Base-by-base conservation (phyloP, 202 grass and related monocot species). In the Setaria italica region DNA sequence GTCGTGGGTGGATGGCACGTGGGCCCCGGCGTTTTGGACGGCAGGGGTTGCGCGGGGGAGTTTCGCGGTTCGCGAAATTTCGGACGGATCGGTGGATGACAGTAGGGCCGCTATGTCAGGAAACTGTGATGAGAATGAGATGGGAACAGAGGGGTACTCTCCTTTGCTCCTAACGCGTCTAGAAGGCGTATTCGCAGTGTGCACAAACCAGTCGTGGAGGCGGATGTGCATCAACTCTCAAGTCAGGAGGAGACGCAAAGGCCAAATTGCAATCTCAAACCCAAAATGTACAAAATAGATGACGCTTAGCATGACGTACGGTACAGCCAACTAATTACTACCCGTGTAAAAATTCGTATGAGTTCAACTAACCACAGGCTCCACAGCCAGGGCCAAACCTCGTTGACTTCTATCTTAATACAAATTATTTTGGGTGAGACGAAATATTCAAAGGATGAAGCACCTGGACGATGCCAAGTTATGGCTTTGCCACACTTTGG, bases 51-150 rank as follows among this genome's bases (percentile, higher is more conserved):
- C 59, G 66, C 75, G 80, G n/a, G n/a, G 80, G 12, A 15, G 51
- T 29, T 74, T 62, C 69, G 33, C 43, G 34, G 51, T 59, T 73
- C 62, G 75, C 25, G 33, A 87, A 90, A 37, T 56, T 84, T 90
- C 20, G 17, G 68, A 84, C 50, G 11, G 42, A 3, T 45, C 16
- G 0, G 9, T 32, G 3, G 2, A 41, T 42, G 63, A 70, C 53
- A 14, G 46, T 77, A 45, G 83, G 32, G 4, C 70, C 42, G 0
- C 0, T 1, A 7, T 35, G 20, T 46, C 65, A 57, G 65, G 75
- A 37, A 17, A 16, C 39, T 0, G 6, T 12, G 29, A 19, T 4
- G 8, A 30, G 4, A 29, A 19, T 4, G 8, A 30, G 4, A 29
- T 30, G 12, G 60, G 53, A 47, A 16, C 29, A 45, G 64, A 80